Conservation (phyloP, 305 asterid genomes). For the Fraxinus paxiana region DNA sequence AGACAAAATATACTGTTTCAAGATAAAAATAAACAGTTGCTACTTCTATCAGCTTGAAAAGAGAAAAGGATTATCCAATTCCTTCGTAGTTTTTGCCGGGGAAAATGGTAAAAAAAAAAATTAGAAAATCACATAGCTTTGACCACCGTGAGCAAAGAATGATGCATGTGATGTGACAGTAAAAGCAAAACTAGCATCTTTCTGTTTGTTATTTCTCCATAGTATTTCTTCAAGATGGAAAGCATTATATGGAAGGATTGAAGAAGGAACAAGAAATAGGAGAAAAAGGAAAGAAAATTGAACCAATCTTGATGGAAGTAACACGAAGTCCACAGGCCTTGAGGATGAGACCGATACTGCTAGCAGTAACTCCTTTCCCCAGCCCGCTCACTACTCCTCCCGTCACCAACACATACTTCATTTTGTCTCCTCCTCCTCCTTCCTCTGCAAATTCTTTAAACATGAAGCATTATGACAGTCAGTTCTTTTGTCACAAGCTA, state of each 20-base stretch:
- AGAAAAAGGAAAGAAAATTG: background rate
- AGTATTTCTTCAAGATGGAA: background rate
- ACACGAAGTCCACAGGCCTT: constrained; percentile 62
- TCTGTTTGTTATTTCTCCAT: background rate
- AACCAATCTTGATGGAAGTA: constrained; percentile 59
- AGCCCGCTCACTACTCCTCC: constrained; percentile 81
- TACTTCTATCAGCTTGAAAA: background rate
- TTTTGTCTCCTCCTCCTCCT: constrained; percentile 13
- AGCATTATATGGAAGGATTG: background rate
- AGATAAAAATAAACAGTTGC: background rate
- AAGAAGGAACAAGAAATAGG: background rate
- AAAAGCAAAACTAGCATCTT: background rate
- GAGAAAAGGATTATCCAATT: background rate
- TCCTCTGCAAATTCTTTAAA: background rate
- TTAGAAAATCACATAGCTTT: background rate
- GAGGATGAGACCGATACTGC: constrained; percentile 67
- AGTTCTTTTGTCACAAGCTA: background rate
- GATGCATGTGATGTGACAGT: background rate
- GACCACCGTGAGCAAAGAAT: background rate
- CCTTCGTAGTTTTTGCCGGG: background rate
- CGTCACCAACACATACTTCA: constrained; percentile 73
- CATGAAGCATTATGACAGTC: background rate
- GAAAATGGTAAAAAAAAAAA: background rate
- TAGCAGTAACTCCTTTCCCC: constrained; percentile 78
- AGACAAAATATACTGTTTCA: background rate